Conservation (phyloP, 805 yeast species). For the Metschnikowia orientalis region DNA sequence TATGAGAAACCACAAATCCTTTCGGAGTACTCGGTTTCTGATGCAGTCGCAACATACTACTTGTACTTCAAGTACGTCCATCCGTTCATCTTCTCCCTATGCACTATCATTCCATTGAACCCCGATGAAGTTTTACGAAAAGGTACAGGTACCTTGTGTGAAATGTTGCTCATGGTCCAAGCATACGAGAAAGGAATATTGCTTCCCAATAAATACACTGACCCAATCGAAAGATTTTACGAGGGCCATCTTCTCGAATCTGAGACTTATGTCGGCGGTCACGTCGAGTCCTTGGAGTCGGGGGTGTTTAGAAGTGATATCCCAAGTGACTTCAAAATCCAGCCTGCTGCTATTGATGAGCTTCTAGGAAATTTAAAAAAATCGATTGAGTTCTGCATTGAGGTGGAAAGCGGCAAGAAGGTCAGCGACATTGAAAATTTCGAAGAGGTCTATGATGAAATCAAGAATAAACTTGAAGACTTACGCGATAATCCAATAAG, state of each 20-base stretch:
- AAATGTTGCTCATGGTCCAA: slow-evolving; percentile 94
- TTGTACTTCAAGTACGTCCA: slow-evolving; percentile 94
- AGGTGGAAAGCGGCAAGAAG: slow-evolving; percentile 70
- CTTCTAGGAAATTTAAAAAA: slow-evolving; percentile 65
- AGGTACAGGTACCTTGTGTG: slow-evolving; percentile 98
- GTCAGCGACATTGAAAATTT: slow-evolving; percentile 77
- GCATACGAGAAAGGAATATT: slow-evolving; percentile 76
- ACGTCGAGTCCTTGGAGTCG: slow-evolving; percentile 95
- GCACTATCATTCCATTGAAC: slow-evolving; percentile 91
- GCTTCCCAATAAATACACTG: slow-evolving; percentile 89
- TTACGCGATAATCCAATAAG: slow-evolving; percentile 61
- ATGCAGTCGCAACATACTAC: slow-evolving; percentile 98
- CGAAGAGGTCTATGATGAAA: slow-evolving; percentile 63
- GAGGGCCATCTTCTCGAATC: slow-evolving; percentile 91
- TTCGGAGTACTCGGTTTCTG: slow-evolving; percentile 97
- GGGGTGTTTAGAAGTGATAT: slow-evolving; percentile 95
- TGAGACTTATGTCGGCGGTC: slow-evolving; percentile 98
- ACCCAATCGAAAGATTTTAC: slow-evolving; percentile 90
- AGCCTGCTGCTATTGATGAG: slow-evolving; percentile 78
- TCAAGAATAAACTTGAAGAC: slow-evolving; percentile 51
- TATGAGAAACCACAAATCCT: slow-evolving; percentile 85
- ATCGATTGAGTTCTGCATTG: slow-evolving; percentile 78
- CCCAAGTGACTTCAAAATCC: slow-evolving; percentile 67
- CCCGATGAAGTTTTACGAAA: slow-evolving; percentile 95
- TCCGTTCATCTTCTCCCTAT: slow-evolving; percentile 92